phyloP scores from a whole-genome alignment of 306 rosid genomes.

The Purshia tridentata region DNA sequence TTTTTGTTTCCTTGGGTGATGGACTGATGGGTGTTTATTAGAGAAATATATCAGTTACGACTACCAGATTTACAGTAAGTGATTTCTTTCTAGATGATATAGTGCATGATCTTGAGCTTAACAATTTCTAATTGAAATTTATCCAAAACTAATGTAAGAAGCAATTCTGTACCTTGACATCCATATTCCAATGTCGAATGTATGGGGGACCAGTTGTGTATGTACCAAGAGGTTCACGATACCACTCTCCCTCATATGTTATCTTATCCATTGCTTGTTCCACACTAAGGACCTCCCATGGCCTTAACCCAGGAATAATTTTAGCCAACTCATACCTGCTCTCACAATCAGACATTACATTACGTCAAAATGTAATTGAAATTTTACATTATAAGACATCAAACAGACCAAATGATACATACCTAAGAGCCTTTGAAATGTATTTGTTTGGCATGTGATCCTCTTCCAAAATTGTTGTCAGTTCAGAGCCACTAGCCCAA shows the following conservation, averaged over 20 bases:
- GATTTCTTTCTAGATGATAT: not conserved
- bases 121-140: too few relatives aligned
- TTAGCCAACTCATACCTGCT: constrained; percentile 55
- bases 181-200: constrained; percentile 54
- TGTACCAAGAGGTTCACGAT: constrained; percentile 77
- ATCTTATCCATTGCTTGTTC: constrained; percentile 94
- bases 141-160: not conserved
- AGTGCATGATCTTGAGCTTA: not conserved
- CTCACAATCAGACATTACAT: constrained; percentile 6
- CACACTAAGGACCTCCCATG: constrained; percentile 92
- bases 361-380: not conserved
- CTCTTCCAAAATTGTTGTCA: constrained; percentile 68
- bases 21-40: not conserved
- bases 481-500: constrained; percentile 97
- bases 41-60: not conserved
- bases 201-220: constrained; percentile 82
- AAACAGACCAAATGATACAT: constrained; percentile 17
- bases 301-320: constrained; percentile 82
- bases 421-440: constrained; percentile 85
- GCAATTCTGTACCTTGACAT: constrained; percentile 51
- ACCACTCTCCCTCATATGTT: constrained; percentile 76
- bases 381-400: not conserved
- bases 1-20: not conserved
- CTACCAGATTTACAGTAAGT: not conserved
- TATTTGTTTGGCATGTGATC: constrained; percentile 98